Evolutionary conservation across 768 basidiomycete genomes (phyloP).

Genomic region (Postia placenta): DNA sequence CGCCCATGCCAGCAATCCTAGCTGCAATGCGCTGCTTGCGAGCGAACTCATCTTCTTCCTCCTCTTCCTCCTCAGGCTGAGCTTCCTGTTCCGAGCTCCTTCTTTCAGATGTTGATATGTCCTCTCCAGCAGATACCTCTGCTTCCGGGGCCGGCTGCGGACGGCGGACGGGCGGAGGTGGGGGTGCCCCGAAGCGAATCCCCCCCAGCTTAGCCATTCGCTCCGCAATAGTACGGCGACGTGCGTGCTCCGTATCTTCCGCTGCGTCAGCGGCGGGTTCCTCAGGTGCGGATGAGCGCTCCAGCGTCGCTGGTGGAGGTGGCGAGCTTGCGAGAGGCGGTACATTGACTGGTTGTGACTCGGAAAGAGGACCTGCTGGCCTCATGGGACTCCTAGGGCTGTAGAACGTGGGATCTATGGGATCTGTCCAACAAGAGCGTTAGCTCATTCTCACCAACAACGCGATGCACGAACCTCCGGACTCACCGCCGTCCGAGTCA

Average conservation of each 20-base stretch:
- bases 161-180: constrained; percentile 34
- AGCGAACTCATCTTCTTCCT: constrained; percentile 61
- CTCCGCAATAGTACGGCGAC: constrained; percentile 76
- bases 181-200: constrained; percentile 73
- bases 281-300: not conserved
- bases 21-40: constrained; percentile 49
- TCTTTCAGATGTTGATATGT: constrained; percentile 10
- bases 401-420: constrained; percentile 62
- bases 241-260: constrained; percentile 38
- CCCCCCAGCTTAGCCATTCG: constrained; percentile 94
- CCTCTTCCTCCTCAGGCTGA: constrained; percentile 24
- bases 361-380: constrained; percentile 14
- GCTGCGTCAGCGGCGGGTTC: constrained; percentile 25
- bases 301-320: constrained; percentile 1
- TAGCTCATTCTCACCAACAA: too few relatives aligned
- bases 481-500: constrained; percentile 59
- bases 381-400: constrained; percentile 38
- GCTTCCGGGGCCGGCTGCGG: constrained; percentile 29
- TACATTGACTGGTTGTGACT: too few relatives aligned
- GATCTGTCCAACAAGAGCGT: constrained; percentile 55
- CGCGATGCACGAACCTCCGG: not conserved
- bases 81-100: constrained; percentile 16
- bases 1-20: constrained; percentile 49
- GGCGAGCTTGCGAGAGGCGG: too few relatives aligned
- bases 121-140: constrained; percentile 9